Evolutionary conservation across 2,329 filamentous ascomycete genomes (phyloP).

Genomic region (Diaporthe humulicola): DNA sequence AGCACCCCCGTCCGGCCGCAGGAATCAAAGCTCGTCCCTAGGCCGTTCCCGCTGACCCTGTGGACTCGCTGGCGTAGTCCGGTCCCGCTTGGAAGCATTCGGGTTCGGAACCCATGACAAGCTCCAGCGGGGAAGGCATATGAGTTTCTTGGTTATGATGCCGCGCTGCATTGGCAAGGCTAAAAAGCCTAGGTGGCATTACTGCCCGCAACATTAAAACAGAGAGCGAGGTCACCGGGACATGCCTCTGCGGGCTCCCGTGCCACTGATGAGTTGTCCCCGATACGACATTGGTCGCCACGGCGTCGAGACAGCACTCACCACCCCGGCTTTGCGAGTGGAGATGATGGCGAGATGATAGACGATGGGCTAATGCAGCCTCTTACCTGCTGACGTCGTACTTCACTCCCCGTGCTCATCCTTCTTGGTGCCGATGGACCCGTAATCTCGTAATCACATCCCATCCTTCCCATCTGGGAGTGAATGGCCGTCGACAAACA

Average conservation of each 20-base stretch:
- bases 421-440: conserved; percentile 3
- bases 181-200: neutral
- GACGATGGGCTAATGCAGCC: conserved; percentile 24
- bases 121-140: conserved; percentile 11
- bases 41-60: neutral
- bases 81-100: neutral
- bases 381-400: conserved; percentile 16
- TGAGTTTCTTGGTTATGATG: conserved; percentile 16
- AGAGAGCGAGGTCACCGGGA: neutral
- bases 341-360: conserved; percentile 23
- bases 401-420: neutral
- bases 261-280: neutral
- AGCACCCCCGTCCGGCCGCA: neutral
- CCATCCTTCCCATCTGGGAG: neutral
- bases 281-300: neutral
- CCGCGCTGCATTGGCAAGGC: neutral
- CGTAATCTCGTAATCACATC: neutral
- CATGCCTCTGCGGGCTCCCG: neutral
- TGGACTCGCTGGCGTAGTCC: neutral
- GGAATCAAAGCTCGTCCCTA: neutral
- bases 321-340: neutral
- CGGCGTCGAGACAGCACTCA: conserved; percentile 26
- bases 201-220: neutral
- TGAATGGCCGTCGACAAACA: neutral
- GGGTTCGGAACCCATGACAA: conserved; percentile 9